Conservation (phyloP, 1,284 basidiomycete species). For the Tylopilus orsonianus region DNA sequence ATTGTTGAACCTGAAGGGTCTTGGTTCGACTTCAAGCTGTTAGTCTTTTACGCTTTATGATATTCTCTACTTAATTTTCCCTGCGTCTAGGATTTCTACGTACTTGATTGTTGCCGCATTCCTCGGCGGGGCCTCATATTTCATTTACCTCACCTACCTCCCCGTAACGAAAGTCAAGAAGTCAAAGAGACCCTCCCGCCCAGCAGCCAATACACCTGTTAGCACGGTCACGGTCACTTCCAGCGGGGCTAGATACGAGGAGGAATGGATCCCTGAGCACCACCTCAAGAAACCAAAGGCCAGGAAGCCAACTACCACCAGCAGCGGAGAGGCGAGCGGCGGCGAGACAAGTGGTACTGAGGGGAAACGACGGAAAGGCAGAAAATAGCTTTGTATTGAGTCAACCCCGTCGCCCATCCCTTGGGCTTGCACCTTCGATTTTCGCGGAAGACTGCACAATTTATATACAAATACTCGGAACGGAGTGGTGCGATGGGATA, state of each 20-base stretch:
- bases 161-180: constrained; percentile 50
- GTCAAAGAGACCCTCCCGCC: constrained; percentile 33
- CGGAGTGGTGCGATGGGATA: background rate
- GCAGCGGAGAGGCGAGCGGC: constrained; percentile 66
- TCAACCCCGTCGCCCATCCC: background rate
- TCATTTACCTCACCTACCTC: constrained; percentile 66
- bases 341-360: constrained; percentile 59
- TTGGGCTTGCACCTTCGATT: background rate
- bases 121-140: constrained; percentile 66
- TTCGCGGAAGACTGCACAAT: constrained; percentile 7
- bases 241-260: constrained; percentile 75
- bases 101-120: constrained; percentile 72
- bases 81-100: constrained; percentile 60
- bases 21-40: constrained; percentile 82
- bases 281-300: constrained; percentile 72
- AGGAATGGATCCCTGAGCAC: constrained; percentile 91
- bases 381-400: constrained; percentile 40
- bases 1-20: constrained; percentile 81
- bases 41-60: constrained; percentile 29
- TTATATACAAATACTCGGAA: constrained; percentile 9
- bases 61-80: constrained; percentile 5
- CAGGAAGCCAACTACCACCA: constrained; percentile 45
- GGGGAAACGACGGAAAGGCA: constrained; percentile 57
- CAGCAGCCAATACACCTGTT: constrained; percentile 54
- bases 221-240: constrained; percentile 65